A percentile compares a stretch with the other conserved stretches of the same genome.
Evolutionary conservation across 176 grass and related monocot genomes (phyloP).

Genomic region (Aegilops bicornis): DNA sequence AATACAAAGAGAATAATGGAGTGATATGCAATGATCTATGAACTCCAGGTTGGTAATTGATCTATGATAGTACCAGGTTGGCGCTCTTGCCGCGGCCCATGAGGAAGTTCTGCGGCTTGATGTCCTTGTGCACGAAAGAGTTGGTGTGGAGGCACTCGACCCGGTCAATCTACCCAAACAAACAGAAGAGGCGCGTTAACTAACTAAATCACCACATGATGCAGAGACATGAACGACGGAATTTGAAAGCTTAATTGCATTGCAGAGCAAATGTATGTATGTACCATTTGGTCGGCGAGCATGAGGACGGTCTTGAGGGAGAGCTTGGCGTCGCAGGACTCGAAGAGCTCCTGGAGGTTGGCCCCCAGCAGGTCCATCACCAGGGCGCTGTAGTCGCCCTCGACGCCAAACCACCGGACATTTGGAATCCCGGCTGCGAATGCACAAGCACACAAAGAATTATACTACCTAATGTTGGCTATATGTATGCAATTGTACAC

Average conservation of each 20-base stretch:
- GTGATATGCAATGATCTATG: neutral
- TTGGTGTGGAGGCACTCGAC: neutral
- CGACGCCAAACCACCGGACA: constrained; percentile 69
- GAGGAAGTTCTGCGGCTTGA: constrained; percentile 83
- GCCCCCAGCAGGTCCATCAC: constrained; percentile 77
- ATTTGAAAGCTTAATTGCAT: too few relatives aligned
- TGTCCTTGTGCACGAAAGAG: constrained; percentile 40
- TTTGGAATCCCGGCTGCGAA: constrained; percentile 23
- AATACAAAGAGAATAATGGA: neutral
- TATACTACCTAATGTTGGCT: too few relatives aligned
- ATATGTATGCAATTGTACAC: neutral
- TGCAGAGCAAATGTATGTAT: too few relatives aligned
- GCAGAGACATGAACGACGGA: too few relatives aligned
- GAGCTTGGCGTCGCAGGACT: constrained; percentile 70
- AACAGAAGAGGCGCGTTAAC: too few relatives aligned
- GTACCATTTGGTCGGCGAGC: constrained; percentile 82
- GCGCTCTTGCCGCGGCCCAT: constrained; percentile 65
- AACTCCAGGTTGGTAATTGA: too few relatives aligned
- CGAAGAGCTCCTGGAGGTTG: constrained; percentile 71
- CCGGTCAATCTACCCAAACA: neutral
- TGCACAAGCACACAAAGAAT: too few relatives aligned
- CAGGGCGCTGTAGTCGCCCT: constrained; percentile 76
- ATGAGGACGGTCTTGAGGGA: constrained; percentile 86
- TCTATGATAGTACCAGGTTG: constrained; percentile 42
- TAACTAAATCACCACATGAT: too few relatives aligned